Evolutionary conservation across 1,284 basidiomycete species (phyloP).

Genomic region (Malassezia cuniculi): DNA sequence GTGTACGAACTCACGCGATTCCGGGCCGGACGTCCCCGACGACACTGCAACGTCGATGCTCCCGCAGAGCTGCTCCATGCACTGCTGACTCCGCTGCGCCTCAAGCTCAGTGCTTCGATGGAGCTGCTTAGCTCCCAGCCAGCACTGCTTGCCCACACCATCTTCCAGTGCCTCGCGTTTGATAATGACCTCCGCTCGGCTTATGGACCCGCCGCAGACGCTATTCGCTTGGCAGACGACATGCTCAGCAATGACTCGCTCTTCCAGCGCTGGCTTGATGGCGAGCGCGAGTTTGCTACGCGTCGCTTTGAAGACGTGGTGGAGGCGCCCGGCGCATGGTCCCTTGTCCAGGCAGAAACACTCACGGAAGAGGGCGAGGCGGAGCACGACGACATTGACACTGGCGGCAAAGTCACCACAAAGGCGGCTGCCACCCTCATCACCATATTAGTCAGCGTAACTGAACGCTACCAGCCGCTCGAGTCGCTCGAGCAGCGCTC

Average conservation of each 20-base stretch:
- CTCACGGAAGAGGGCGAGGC: conserved; percentile 50
- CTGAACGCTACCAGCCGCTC: conserved; percentile 76
- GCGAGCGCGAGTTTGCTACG: conserved; percentile 55
- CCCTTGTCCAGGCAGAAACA: conserved; percentile 56
- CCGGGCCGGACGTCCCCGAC: conserved; percentile 3
- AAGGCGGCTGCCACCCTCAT: conserved; percentile 22
- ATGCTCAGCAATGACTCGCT: conserved; percentile 70
- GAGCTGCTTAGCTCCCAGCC: conserved; percentile 64
- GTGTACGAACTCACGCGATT: conserved; percentile 23
- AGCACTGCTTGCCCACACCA: conserved; percentile 78
- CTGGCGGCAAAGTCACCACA: conserved; percentile 19
- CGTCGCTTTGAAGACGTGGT: conserved; percentile 71
- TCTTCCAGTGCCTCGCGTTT: conserved; percentile 79
- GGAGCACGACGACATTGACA: background rate
- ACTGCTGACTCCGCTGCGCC: conserved; percentile 23
- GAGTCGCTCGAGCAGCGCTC: conserved; percentile 64
- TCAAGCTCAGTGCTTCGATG: conserved; percentile 47
- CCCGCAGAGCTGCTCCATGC: conserved; percentile 33
- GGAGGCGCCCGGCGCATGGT: conserved; percentile 69
- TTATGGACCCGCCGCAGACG: conserved; percentile 30
- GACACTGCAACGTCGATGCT: conserved; percentile 18
- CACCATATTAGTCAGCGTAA: conserved; percentile 24
- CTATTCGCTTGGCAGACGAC: conserved; percentile 50
- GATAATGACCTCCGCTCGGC: conserved; percentile 57
- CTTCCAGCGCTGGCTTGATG: conserved; percentile 71